Base-by-base conservation (phyloP, 2,329 filamentous ascomycete species). In the Cadophora sp. region DNA sequence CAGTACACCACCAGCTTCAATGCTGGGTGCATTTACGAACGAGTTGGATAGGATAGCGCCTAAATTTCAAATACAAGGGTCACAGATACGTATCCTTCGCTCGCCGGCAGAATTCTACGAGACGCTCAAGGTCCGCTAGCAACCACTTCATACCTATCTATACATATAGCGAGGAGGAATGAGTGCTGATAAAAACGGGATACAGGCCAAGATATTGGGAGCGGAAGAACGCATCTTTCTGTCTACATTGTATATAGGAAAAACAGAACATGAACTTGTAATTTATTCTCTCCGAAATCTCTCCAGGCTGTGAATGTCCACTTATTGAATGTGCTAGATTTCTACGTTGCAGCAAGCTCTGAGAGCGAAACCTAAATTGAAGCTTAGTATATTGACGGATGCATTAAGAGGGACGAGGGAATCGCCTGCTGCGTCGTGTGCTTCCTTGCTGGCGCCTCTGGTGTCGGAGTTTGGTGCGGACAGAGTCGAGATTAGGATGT, bases 161-260 rank as follows among this genome's bases (percentile, higher is more conserved):
- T 46, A 14, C 43, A 24, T 3, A 46, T 1, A 34, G 40, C 48
- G 58, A 27, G 29, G 55, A 62, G 66, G 56, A 26, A 56, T 16
- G 48, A 43, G 26, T 74, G 73, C 76, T 78, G 75, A 78, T 75
- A 67, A 67, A 55, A 59, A 22, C 2, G 14, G 67, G 66, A 53
- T 66, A 66, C 77, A 94, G 91, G 81, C 86, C 71, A 97, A 94
- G 81, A 97, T 99, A 77, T 87, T 87, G 63, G 87, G 86, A 71
- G 96, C 96, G 11, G 88, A 93, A 79, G 85, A 82, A 63, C 88
- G 92, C 68, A 91, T 99, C 73, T 99, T 97, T 78, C 83, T 99
- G 61, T 97, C 94, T n/a, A 99, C 96, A 0, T 83, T 99, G 63
- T 99, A 99, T 79, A 96, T 99, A 78, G 96, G 96, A 71, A 97